Evolutionary conservation across 2,329 filamentous ascomycete species (phyloP).

Genomic region (Zymoseptoria ardabiliae): DNA sequence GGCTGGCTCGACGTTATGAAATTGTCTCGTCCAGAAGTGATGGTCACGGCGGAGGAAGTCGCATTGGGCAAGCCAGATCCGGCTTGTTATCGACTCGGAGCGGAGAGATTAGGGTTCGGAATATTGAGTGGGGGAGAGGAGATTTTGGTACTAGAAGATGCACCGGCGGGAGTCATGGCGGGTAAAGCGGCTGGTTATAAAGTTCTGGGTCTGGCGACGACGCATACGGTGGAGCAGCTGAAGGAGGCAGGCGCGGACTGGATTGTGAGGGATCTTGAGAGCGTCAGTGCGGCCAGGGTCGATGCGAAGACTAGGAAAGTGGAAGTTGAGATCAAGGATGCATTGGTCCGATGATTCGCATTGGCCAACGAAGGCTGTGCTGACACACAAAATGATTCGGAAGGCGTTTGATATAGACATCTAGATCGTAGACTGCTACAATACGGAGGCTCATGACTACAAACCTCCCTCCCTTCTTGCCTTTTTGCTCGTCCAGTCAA

Average conservation of each 20-base stretch:
- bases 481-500: constrained; percentile 25
- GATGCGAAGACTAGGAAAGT: constrained; percentile 51
- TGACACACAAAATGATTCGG: too few species aligned
- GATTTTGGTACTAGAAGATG: constrained; percentile 80
- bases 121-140: constrained; percentile 18
- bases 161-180: constrained; percentile 73
- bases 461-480: constrained; percentile 9
- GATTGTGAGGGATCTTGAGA: constrained; percentile 72
- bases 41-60: constrained; percentile 47
- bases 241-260: constrained; percentile 74
- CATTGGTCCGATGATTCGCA: constrained; percentile 32
- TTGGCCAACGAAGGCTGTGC: background rate
- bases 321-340: constrained; percentile 61
- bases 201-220: constrained; percentile 78
- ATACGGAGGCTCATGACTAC: too few species aligned
- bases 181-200: constrained; percentile 81
- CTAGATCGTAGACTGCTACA: background rate
- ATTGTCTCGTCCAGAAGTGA: constrained; percentile 38
- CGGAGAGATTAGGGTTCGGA: constrained; percentile 35
- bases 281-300: constrained; percentile 55
- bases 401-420: too few species aligned
- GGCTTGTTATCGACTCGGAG: constrained; percentile 41
- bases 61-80: constrained; percentile 44
- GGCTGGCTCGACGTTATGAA: constrained; percentile 46
- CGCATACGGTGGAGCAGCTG: constrained; percentile 67